These are phyloP conservation scores for Talinum fruticosum DNA, from an alignment of 148 eudicot genomes.

Conservation along the genomic window DNA sequence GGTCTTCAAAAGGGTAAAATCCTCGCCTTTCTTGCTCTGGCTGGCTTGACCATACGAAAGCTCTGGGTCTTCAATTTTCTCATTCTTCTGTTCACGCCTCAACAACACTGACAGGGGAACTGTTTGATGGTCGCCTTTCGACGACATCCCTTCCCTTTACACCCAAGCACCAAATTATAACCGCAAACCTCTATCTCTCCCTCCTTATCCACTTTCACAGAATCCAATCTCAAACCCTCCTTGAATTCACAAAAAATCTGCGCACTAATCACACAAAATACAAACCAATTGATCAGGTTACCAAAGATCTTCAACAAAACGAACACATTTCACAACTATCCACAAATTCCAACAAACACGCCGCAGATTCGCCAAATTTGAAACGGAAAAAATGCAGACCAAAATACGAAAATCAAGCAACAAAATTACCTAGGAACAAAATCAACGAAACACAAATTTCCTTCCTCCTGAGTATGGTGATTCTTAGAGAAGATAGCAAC, in stretches of 20 bases:
- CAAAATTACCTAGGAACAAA: not conserved
- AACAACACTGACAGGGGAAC: slow-evolving; percentile 83
- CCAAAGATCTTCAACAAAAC: not conserved
- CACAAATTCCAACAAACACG: not conserved
- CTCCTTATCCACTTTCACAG: slow-evolving; percentile 3
- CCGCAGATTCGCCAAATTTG: not conserved
- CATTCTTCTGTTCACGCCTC: slow-evolving; percentile 78
- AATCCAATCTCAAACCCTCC: not conserved
- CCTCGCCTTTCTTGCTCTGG: slow-evolving; percentile 97
- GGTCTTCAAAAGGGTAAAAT: slow-evolving; percentile 69
- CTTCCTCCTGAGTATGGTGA: not conserved
- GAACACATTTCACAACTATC: not conserved
- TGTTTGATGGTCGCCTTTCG: slow-evolving; percentile 83
- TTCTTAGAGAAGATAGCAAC: slow-evolving; percentile 12
- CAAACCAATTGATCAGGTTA: slow-evolving; percentile 8
- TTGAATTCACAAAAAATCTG: slow-evolving; percentile 2
- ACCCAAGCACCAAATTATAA: not conserved
- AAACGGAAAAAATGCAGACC: not conserved
- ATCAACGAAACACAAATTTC: not conserved
- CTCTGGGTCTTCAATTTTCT: slow-evolving; percentile 78
- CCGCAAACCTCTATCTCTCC: not conserved
- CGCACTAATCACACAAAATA: not conserved
- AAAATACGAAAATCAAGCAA: not conserved
- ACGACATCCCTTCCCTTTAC: slow-evolving; percentile 46
- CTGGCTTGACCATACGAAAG: slow-evolving; percentile 62